phyloP scores from a whole-genome alignment of 192 early-diverging fungal species.

The Mortierella claussenii region DNA sequence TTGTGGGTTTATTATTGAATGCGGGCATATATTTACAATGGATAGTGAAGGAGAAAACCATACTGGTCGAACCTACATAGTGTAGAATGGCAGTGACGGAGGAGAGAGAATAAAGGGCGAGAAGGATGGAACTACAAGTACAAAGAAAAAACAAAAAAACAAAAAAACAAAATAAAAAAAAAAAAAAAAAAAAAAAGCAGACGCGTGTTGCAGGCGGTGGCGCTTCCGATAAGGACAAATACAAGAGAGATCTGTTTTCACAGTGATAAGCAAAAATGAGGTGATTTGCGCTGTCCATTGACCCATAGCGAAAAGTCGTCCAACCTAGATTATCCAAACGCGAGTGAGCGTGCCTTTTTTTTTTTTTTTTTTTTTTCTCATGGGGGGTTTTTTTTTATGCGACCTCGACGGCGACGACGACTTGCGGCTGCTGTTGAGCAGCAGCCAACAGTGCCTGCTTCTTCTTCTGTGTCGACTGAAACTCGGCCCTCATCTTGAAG shows the following conservation, averaged over 20 bases:
- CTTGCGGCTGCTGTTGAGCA: constrained; percentile 2
- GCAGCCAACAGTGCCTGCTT: constrained; percentile 56
- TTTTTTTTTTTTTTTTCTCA: neutral
- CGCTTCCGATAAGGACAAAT: neutral
- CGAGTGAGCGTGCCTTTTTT: neutral
- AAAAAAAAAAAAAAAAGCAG: neutral
- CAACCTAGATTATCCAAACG: too few species aligned
- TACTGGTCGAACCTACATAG: too few species aligned
- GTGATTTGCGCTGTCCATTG: neutral
- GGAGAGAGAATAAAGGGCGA: neutral
- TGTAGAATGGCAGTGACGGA: too few species aligned
- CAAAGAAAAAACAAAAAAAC: too few species aligned
- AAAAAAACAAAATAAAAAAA: neutral
- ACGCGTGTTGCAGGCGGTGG: neutral
- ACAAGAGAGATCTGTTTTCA: neutral
- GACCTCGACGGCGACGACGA: neutral
- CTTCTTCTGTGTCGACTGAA: constrained; percentile 81
- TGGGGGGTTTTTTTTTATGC: neutral
- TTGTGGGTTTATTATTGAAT: neutral
- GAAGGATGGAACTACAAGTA: constrained; percentile 4
- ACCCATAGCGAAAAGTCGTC: neutral
- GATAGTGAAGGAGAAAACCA: neutral
- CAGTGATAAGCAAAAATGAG: constrained; percentile 3
- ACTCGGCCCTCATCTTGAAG: constrained; percentile 89
- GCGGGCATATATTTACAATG: constrained; percentile 13